Evolutionary conservation across 2,329 filamentous ascomycete species (phyloP).

Genomic region (Aspergillus hiratsukae): DNA sequence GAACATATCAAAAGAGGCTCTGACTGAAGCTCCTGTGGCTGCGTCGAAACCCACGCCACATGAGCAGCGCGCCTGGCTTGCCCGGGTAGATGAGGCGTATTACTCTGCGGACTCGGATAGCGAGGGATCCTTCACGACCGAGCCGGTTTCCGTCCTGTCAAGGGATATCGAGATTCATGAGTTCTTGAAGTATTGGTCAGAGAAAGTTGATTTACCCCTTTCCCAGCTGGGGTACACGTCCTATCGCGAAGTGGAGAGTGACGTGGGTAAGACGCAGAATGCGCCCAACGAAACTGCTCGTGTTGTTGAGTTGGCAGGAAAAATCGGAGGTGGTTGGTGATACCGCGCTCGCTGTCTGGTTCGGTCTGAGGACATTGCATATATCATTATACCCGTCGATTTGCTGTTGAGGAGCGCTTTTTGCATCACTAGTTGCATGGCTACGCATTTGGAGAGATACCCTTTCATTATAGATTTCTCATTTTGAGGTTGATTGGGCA

Average conservation of each 20-base stretch:
- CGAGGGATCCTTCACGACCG: constrained; percentile 24
- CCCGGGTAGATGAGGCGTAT: constrained; percentile 81
- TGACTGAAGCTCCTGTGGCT: constrained; percentile 21
- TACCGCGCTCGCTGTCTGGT: not conserved
- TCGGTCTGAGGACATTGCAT: not conserved
- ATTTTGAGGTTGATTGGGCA: not conserved
- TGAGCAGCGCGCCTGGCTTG: constrained; percentile 83
- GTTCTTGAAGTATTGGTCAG: constrained; percentile 71
- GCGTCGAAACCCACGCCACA: constrained; percentile 61
- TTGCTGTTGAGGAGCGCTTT: not conserved
- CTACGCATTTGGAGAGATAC: not conserved
- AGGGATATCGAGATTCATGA: constrained; percentile 50
- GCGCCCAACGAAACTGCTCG: constrained; percentile 65
- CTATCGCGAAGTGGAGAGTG: constrained; percentile 88
- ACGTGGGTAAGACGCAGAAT: constrained; percentile 72
- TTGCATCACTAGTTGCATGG: not conserved
- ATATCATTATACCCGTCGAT: constrained; percentile 1
- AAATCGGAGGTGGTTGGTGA: constrained; percentile 92
- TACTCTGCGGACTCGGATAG: constrained; percentile 63
- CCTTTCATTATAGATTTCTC: not conserved
- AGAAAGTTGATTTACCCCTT: constrained; percentile 64
- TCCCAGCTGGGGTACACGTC: constrained; percentile 76
- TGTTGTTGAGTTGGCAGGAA: constrained; percentile 82
- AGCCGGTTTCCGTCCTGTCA: constrained; percentile 21
- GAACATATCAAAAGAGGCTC: constrained; percentile 8